Evolutionary conservation across 2,329 filamentous ascomycete species (phyloP), one percentile per base, ranked within the genome.

Genomic region (Xenosphaeropsis pyriputrescens): DNA sequence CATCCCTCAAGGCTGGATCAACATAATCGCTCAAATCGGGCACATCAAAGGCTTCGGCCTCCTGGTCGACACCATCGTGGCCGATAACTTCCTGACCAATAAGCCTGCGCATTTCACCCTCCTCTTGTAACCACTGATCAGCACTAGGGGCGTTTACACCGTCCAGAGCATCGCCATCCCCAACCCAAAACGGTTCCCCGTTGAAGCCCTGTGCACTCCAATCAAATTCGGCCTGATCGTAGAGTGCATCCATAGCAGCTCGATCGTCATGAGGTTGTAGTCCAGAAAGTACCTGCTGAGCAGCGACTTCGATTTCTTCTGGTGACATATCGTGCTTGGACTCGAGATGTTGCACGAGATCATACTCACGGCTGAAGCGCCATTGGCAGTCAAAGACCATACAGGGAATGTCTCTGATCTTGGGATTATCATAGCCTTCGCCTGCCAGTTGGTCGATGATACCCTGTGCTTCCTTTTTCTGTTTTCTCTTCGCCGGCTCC

Each of bases 331-430:
- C 42, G 37, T 67, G 63, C 26, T 59, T 60, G 38, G 60, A 57
- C 40, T 57, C 63, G 57, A 73, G 60, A 48, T 79, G 75, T 6
- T 65, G 55, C 45, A 67, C 65, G 4, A 77, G 58, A 48, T 78
- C 70, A 43, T 71, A 69, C 29, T 72, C 65, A 34, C 68, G 63
- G 40, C 63, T 62, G 57, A 78, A 79, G 33, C 64, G 62, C 46
- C 65, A 58, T n/a, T 56, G 53, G 48, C 75, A 79, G 5, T 51
- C 52, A 3, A 56, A 47, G 15, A 67, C 50, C 5, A 71, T 51
- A 50, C 75, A 79, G 1, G 60, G 40, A 18, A 76, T 69, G 13
- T 60, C 60, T 31, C 60, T 63, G 34, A 41, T 45, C 6, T 46
- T 40, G 38, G 67, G 64, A 39, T 64, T 56, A 4, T 58, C 62